phyloP scores from a whole-genome alignment of 1,139 yeast species.

The Candida labiduridarum region DNA sequence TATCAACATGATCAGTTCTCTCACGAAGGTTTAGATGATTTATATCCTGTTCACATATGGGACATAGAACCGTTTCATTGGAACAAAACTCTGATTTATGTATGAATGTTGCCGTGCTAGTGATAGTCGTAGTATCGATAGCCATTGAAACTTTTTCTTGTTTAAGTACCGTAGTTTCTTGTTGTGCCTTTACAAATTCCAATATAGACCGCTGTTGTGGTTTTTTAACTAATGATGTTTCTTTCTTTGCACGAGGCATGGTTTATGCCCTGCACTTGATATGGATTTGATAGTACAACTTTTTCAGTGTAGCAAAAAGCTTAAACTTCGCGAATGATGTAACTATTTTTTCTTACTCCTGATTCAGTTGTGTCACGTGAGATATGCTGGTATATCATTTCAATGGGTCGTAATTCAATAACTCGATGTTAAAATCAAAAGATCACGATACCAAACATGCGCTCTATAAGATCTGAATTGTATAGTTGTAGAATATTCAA shows the following conservation, averaged over 20 bases:
- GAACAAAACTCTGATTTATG: background rate
- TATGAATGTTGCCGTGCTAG: background rate
- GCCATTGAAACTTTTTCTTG: constrained; percentile 1
- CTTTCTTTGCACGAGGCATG: constrained; percentile 4
- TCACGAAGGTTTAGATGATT: constrained; percentile 28
- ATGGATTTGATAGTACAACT: background rate
- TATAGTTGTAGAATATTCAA: background rate
- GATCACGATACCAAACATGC: no score
- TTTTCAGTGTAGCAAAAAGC: background rate
- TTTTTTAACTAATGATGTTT: background rate
- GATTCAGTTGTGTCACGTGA: background rate
- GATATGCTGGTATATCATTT: no score
- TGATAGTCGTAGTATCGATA: background rate
- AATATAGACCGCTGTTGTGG: constrained; percentile 8
- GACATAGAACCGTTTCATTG: constrained; percentile 17
- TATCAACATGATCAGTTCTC: constrained; percentile 61
- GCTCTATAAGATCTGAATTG: no score
- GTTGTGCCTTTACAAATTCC: constrained; percentile 1
- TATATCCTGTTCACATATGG: constrained; percentile 20
- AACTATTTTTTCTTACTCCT: background rate
- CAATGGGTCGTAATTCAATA: no score
- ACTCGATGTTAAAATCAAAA: no score
- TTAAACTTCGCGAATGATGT: background rate
- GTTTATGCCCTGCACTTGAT: background rate
- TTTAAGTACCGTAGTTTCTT: constrained; percentile 9